Conservation (phyloP, 176 grass and related monocot genomes). For the Triticum timopheevii region DNA sequence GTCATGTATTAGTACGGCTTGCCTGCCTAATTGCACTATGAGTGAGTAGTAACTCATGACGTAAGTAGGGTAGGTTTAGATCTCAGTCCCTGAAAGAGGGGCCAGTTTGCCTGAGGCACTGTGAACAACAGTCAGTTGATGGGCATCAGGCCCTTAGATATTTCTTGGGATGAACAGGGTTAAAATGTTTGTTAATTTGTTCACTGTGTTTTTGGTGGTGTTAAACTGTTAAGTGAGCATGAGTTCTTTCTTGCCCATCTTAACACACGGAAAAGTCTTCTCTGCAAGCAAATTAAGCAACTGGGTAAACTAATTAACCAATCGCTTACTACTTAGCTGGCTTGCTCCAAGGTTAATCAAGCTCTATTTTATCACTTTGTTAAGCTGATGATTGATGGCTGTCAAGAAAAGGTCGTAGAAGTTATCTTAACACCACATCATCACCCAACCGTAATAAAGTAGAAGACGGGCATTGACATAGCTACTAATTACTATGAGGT, state of each 20-base stretch:
- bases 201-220: background rate
- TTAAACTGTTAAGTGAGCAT: background rate
- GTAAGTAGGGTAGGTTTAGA: background rate
- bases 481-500: slow-evolving; percentile 16
- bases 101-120: background rate
- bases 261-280: background rate
- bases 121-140: background rate
- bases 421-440: slow-evolving; percentile 34
- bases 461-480: slow-evolving; percentile 22
- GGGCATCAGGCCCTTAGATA: background rate
- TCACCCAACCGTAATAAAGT: slow-evolving; percentile 35
- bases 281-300: background rate
- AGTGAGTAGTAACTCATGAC: background rate
- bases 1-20: background rate
- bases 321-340: slow-evolving; percentile 15
- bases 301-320: background rate
- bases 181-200: background rate
- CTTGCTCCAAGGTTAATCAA: background rate
- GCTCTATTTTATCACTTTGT: slow-evolving; percentile 27
- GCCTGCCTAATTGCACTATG: background rate
- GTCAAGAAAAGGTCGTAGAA: background rate
- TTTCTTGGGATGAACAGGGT: background rate
- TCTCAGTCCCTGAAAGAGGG: background rate
- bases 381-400: slow-evolving; percentile 40
- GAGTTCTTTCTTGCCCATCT: too few relatives aligned